Evolutionary conservation across 352 stramenopile genomes (phyloP).

Genomic region (Phytopythium vexans): DNA sequence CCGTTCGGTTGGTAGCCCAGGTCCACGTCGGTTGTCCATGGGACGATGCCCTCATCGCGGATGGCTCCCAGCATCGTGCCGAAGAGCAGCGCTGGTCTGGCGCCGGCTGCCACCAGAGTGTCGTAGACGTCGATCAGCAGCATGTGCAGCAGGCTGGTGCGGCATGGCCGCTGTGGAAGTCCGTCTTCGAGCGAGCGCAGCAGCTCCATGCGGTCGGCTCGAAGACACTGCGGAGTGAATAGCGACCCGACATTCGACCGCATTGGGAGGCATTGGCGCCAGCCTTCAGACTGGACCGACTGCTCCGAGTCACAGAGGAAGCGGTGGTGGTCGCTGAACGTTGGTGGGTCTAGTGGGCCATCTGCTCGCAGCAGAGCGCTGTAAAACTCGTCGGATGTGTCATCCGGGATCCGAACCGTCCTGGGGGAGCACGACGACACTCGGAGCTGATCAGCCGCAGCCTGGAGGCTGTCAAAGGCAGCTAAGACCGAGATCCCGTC

Average conservation of each 20-base stretch:
- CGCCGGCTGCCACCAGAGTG: constrained; percentile 9
- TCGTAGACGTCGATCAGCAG: constrained; percentile 35
- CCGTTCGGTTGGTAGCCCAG: constrained; percentile 13
- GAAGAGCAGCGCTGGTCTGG: constrained; percentile 19
- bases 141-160: constrained; percentile 34
- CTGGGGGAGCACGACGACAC: too few species aligned
- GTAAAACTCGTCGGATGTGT: too few species aligned
- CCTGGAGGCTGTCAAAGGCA: too few species aligned
- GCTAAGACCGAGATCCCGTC: too few species aligned
- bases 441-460: too few species aligned
- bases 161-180: constrained; percentile 7
- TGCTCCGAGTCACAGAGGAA: too few species aligned
- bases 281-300: constrained; percentile 7
- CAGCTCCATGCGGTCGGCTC: constrained; percentile 23
- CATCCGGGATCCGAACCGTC: too few species aligned
- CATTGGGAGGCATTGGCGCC: constrained; percentile 36
- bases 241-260: constrained; percentile 9
- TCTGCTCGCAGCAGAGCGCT: too few species aligned
- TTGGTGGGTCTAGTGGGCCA: too few species aligned
- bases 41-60: constrained; percentile 27
- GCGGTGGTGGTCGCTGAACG: too few species aligned
- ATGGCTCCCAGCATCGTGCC: constrained; percentile 38
- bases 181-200: constrained; percentile 1
- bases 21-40: constrained; percentile 41
- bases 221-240: constrained; percentile 15